Evolutionary conservation across 305 asterid genomes (phyloP).

Genomic region (Fraxinus latifolia): DNA sequence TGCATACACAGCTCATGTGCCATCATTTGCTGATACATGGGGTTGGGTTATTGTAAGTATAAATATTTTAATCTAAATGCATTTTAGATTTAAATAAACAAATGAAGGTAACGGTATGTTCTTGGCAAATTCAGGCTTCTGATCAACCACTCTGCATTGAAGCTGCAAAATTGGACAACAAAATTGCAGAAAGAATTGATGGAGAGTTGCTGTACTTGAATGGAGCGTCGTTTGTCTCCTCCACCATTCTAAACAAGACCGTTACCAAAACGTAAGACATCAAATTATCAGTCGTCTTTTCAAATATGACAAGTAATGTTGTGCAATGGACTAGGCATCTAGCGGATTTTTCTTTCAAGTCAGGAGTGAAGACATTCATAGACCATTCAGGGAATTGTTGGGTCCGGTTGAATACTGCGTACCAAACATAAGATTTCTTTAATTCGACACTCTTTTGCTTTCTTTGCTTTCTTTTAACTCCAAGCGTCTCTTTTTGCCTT

Average conservation of each 20-base stretch:
- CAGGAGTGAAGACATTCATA: neutral
- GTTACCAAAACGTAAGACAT: conserved; percentile 67
- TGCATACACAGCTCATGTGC: conserved; percentile 94
- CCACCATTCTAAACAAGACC: conserved; percentile 83
- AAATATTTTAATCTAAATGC: neutral
- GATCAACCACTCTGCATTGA: conserved; percentile 82
- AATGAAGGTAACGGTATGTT: neutral
- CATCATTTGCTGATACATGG: conserved; percentile 99
- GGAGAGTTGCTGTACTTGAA: conserved; percentile 78
- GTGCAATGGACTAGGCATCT: neutral
- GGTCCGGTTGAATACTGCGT: neutral
- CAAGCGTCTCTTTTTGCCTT: neutral
- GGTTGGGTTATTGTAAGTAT: conserved; percentile 86
- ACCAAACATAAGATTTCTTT: neutral
- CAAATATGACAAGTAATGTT: neutral
- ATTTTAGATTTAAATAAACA: neutral
- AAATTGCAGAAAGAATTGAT: conserved; percentile 76
- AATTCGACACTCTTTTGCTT: neutral
- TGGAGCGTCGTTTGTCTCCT: conserved; percentile 81
- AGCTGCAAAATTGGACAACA: conserved; percentile 72
- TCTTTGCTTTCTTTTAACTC: neutral
- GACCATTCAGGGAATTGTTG: neutral
- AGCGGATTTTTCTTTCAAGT: neutral
- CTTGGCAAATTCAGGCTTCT: conserved; percentile 58
- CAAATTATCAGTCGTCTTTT: no score